Evolutionary conservation across 495 filamentous ascomycete genomes (phyloP), one percentile per base, ranked within the genome.

Genomic region (Neurospora africana): DNA sequence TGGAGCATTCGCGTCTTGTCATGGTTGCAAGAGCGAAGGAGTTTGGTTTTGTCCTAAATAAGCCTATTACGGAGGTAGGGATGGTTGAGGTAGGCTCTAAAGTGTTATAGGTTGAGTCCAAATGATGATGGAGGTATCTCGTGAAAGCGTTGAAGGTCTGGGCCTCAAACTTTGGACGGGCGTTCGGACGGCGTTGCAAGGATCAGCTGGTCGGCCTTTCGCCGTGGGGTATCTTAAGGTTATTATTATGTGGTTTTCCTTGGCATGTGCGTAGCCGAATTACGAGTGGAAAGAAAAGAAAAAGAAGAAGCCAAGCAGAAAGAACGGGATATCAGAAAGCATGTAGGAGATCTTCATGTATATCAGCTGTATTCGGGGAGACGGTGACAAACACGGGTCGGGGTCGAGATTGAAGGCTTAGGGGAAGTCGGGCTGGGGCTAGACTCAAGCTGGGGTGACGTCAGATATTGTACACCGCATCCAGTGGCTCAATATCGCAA

Each of bases 401-500:
- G 11, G 47, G 21, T 27, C 44, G n/a, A 23, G 43, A 47, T n/a
- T 47, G 44, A 53, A 11, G 44, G 10, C 5, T 58, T 9, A 4
- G 53, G 53, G 27, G 53, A 65, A 65, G 53, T 65, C 53, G 53
- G 53, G 47, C 47, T 58, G 44, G 47, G 27, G 15, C 53, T 65
- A 65, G 53, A 35, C 53, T 65, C 33, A 27, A 33, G 19, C 53
- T 30, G 30, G 27, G 15, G 53, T 65, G 53, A 65, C 53, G 53
- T 65, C 53, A 65, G 53, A 65, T 65, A 65, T 65, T 65, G 53
- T 65, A 65, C 53, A 65, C 53, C 53, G 53, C 53, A 65, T 65
- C 15, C 53, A 30, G 53, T 33, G 53, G 53, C 21, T 61, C 27
- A 65, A 65, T 33, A 65, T 65, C 53, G 53, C 53, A 65, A 65